Evolutionary conservation across 306 rosid species (phyloP), one percentile per base, ranked within the genome.

Genomic region (Cyamopsis tetragonoloba): DNA sequence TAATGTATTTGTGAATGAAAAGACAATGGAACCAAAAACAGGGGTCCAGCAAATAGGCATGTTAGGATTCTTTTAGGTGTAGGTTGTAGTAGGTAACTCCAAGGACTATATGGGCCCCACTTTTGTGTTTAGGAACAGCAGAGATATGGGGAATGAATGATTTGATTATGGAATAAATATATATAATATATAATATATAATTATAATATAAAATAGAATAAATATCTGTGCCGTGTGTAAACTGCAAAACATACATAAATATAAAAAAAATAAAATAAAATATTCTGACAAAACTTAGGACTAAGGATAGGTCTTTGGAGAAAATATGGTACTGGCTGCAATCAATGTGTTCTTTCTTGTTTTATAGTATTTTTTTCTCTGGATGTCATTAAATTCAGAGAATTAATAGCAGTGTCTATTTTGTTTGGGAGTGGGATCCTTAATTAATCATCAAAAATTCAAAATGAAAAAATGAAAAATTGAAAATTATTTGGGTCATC

Each of bases 101-200:
- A 79, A 79, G 56, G 57, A 31, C 50, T 19, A 13, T 50, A n/a
- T n/a, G n/a, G 79, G 79, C 4, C 76, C 79, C 78, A 73, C 83
- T 51, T 13, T 27, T 64, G 35, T 57, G 72, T 73, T 55, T 42
- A 51, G 19, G 49, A 15, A 27, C 38, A 7, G 71, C 62, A 67
- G 62, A 67, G 50, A 59, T 24, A 67, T 51, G 61, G 49, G 44
- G 68, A 62, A 30, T 58, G 65, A 58, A 35, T 7, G 11, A 26
- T 47, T n/a, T 57, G 55, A 67, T 61, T n/a, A 30, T 72, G 35
- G 13, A 50, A 49, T 31, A 5, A 10, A n/a, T n/a, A n/a, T n/a
- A n/a, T n/a, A n/a, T n/a, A n/a, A n/a, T n/a, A n/a, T n/a, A n/a
- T n/a, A n/a, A n/a, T n/a, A n/a, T n/a, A n/a, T n/a, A n/a, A n/a